A percentile compares a stretch with the other conserved stretches of the same genome.
Evolutionary conservation across 2,329 filamentous ascomycete genomes (phyloP).

Genomic region (Epichloe hybrida): DNA sequence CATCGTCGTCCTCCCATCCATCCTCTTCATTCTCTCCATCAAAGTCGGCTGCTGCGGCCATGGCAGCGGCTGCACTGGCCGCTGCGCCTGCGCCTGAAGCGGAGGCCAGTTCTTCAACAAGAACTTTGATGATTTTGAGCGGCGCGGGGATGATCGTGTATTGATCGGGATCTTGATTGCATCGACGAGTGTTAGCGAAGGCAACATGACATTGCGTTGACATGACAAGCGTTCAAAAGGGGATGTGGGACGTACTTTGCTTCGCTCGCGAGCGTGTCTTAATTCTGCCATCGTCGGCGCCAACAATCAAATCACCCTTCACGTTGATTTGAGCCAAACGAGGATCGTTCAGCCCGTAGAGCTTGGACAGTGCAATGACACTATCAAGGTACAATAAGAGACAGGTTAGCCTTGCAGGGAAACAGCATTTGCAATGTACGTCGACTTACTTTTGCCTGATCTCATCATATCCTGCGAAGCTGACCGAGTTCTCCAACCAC

Average conservation of each 20-base stretch:
- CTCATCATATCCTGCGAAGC: constrained; percentile 96
- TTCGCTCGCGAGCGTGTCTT: constrained; percentile 88
- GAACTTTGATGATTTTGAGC: constrained; percentile 90
- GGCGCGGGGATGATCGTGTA: constrained; percentile 79
- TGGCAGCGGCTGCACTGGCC: constrained; percentile 48
- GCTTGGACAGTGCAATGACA: constrained; percentile 81
- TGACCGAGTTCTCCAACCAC: constrained; percentile 94
- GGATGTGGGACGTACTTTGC: constrained; percentile 44
- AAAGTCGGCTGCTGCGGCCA: constrained; percentile 42
- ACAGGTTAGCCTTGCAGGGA: neutral
- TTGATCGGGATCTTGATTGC: constrained; percentile 58
- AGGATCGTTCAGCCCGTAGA: constrained; percentile 76
- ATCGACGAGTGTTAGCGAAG: neutral
- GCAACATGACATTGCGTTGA: neutral
- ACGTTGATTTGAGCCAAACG: constrained; percentile 69
- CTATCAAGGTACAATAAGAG: constrained; percentile 31
- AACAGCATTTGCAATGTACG: neutral
- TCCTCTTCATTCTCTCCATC: constrained; percentile 60
- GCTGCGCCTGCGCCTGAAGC: constrained; percentile 54
- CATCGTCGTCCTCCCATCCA: constrained; percentile 79
- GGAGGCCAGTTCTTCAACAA: constrained; percentile 80
- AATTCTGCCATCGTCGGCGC: constrained; percentile 61
- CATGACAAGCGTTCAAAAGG: too few relatives aligned
- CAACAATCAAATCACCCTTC: constrained; percentile 81
- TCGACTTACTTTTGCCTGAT: constrained; percentile 77